Base-by-base conservation (phyloP, 2,329 filamentous ascomycete species). In the Fusarium secorum region DNA sequence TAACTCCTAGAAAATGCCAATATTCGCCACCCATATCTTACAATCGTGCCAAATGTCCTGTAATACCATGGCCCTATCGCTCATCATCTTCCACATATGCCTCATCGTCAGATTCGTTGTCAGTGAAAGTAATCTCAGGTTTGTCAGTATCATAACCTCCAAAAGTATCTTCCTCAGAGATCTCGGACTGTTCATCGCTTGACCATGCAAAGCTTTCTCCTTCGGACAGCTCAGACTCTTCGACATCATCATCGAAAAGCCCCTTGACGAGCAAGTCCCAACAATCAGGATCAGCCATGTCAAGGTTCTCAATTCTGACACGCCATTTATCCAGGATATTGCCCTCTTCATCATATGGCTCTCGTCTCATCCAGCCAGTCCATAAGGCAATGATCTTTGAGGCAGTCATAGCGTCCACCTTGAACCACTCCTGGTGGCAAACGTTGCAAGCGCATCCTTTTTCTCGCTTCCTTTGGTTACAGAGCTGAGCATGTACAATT, bases 341-440 rank as follows among this genome's bases (percentile, higher is more conserved):
- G 0, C 79, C 77, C 4, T 61, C 39, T 20, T 75, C 67, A 28
- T 75, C 73, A 7, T 79, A 80, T 6, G 79, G 78, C n/a, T 54
- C 35, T n/a, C 66, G 64, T 24, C 68, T 61, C 22, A 72, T 78
- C 72, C 76, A 80, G 10, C 57, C 60, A 8, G 74, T 60, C 78
- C 78, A 80, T 39, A 77, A 60, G 5, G 42, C 64, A 13, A 78
- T 65, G 3, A 62, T 39, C 4, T 48, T 57, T n/a, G 55, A 51
- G 1, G 76, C 77, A 18, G 57, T 60, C 2, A 44, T 42, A 10
- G 17, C 54, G 10, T 60, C 60, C 15, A 76, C 70, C 20, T 70
- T 60, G 57, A 80, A 80, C 75, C 78, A 80, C 60, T 80, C 78
- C 0, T 57, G 18, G 22, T 79, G 79, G 15, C 48, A 22, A 6